Base-by-base conservation (phyloP, 2,329 filamentous ascomycete genomes). In the Fusarium sp. region DNA sequence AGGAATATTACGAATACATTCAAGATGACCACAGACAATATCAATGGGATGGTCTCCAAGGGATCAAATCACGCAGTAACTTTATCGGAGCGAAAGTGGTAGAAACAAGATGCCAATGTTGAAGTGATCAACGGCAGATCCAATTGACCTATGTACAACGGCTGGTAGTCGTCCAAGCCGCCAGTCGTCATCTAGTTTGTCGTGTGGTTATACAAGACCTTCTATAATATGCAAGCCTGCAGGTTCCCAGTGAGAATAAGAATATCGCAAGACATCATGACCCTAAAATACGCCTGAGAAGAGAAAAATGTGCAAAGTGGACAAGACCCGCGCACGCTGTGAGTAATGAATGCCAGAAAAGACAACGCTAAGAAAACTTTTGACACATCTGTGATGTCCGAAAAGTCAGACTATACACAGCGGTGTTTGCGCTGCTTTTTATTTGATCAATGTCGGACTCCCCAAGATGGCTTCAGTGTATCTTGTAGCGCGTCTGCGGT, bases 401-500 rank as follows among this genome's bases (percentile, higher is more conserved):
- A 61, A 38, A 27, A 30, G 44, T 68, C 55, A 55, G 54, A 32
- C 49, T 57, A 34, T 48, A 30, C 54, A 55, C 25, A 43, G 34
- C 20, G 38, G 47, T 46, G 62, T 40, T 61, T 54, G 55, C 52
- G 60, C 47, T 66, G 54, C 69, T 57, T 55, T 44, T 63, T 41
- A 64, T 51, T 44, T 62, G 40, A 65, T 77, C 78, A 84, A 56
- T 79, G 75, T 61, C 86, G 85, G 81, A 90, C 85, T 69, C 78
- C 80, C 88, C 88, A 90, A 55, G 82, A 80, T 45, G 88, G 88
- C 81, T 90, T 90, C 66, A 91, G 82, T 72, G 84, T 83, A 70
- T 89, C 81, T 61, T 83, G 81, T 78, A 95, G 80, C 60, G 93
- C 88, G 34, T 91, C 88, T 75, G 86, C 86, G 6, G 93, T 94